Base-by-base conservation (phyloP, 345 rosid genomes). In the Arabis hirsuta region DNA sequence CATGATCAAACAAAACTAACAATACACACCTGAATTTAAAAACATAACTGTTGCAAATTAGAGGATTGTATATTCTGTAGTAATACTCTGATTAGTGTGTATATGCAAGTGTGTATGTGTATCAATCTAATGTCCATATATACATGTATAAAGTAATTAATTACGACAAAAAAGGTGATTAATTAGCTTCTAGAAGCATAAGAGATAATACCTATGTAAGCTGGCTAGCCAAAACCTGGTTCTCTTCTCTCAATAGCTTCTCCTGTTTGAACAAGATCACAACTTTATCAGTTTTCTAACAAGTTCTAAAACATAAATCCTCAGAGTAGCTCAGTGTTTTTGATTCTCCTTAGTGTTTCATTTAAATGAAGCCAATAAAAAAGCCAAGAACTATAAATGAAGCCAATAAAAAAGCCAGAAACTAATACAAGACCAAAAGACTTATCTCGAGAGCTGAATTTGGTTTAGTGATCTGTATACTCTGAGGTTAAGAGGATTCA, bases 181-280 rank as follows among this genome's bases (percentile, higher is more conserved):
- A 26, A 27, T 14, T 43, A 72, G 70, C 41, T 61, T 62, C 27
- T 26, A 55, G 12, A 46, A 47, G 41, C 10, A 61, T 61, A 16
- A 12, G 74, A 54, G 42, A 69, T 36, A 10, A 43, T 76, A 46
- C 58, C 79, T 67, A 24, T 1, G 39, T 26, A 1, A 74, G 39
- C 41, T 76, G 64, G 20, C 39, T 55, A 45, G 70, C 34, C 39
- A 62, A 13, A 47, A 19, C 5, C 47, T 27, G 4, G 59, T 68
- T 69, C 59, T 76, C 58, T 22, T 61, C 70, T 62, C 45, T 55
- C 46, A 62, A 5, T 12, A 38, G 7, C 52, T 69, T 69, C 65
- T 55, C 71, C 74, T 76, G 58, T 62, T 75, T 68, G 53, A 9
- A 22, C 34, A 74, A 51, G n/a, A 74, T 24, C 52, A 59, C 24